Percentiles rank a stretch among this genome's conserved stretches.
phyloP scores from a whole-genome alignment of 352 stramenopile genomes.

The Hyaloperonospora brassicae region DNA sequence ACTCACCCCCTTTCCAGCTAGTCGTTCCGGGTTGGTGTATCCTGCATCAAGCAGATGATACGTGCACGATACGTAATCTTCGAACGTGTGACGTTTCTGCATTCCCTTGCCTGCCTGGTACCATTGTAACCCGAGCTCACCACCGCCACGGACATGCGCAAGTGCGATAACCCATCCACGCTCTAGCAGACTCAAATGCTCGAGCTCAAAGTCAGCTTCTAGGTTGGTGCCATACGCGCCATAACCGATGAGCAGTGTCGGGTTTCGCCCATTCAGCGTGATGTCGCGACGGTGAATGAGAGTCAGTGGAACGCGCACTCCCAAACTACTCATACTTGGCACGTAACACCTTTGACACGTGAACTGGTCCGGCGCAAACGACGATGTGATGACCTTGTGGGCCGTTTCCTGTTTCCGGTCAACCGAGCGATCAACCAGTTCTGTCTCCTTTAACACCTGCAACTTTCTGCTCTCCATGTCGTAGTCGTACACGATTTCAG shows the following conservation, averaged over 20 bases:
- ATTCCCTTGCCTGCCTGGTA: conserved; percentile 75
- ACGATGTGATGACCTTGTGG: conserved; percentile 4
- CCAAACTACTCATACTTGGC: conserved; percentile 29
- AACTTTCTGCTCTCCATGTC: conserved; percentile 44
- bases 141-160: conserved; percentile 85
- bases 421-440: conserved; percentile 20
- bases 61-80: conserved; percentile 74
- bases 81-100: conserved; percentile 80
- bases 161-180: conserved; percentile 86
- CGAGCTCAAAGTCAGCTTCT: conserved; percentile 80
- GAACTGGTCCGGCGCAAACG: conserved; percentile 29
- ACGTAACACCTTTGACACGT: conserved; percentile 38
- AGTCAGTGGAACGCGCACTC: conserved; percentile 57
- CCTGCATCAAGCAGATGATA: conserved; percentile 48
- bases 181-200: conserved; percentile 75
- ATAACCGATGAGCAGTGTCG: conserved; percentile 84
- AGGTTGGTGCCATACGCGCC: conserved; percentile 86
- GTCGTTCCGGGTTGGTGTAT: conserved; percentile 49
- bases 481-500: conserved; percentile 77
- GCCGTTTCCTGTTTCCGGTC: conserved; percentile 3
- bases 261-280: conserved; percentile 46
- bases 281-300: conserved; percentile 66
- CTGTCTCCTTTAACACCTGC: conserved; percentile 48
- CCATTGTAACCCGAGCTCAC: conserved; percentile 82
- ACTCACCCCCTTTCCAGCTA: conserved; percentile 77